These are phyloP conservation scores for Boletus pseudo-olivaceus DNA, from an alignment of 768 basidiomycete species.

Conservation along the genomic window DNA sequence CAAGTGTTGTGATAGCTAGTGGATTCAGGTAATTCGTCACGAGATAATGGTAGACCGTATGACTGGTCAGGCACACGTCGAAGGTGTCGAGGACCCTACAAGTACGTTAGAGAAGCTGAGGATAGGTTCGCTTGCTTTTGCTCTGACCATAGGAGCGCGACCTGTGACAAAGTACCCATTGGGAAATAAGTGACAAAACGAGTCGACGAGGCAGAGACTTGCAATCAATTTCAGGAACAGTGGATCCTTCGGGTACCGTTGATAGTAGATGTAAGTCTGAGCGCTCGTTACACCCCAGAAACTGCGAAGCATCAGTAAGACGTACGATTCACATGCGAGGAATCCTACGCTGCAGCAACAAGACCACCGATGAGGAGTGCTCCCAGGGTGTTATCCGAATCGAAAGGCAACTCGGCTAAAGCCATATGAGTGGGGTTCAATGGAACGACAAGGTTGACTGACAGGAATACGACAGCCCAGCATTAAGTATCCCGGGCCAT, in stretches of 20 bases:
- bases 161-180: constrained; percentile 31
- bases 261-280: constrained; percentile 52
- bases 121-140: background rate
- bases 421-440: background rate
- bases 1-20: constrained; percentile 37
- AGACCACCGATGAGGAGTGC: constrained; percentile 55
- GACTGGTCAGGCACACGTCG: constrained; percentile 47
- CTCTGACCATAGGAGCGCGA: constrained; percentile 16
- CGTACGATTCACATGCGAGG: background rate
- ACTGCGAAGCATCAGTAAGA: constrained; percentile 28
- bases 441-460: background rate
- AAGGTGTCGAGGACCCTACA: constrained; percentile 47
- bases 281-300: constrained; percentile 54
- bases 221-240: constrained; percentile 37
- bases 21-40: constrained; percentile 51
- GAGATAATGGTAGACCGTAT: constrained; percentile 57
- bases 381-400: constrained; percentile 46
- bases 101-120: background rate
- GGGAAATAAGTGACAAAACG: constrained; percentile 31
- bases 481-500: background rate
- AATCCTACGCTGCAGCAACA: constrained; percentile 48
- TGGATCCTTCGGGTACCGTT: constrained; percentile 33
- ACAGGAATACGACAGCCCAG: background rate
- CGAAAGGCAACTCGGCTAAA: constrained; percentile 21
- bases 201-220: constrained; percentile 9